These are phyloP conservation scores for Lojkania enalia DNA, from an alignment of 2,329 filamentous ascomycete species.

Conservation along the genomic window DNA sequence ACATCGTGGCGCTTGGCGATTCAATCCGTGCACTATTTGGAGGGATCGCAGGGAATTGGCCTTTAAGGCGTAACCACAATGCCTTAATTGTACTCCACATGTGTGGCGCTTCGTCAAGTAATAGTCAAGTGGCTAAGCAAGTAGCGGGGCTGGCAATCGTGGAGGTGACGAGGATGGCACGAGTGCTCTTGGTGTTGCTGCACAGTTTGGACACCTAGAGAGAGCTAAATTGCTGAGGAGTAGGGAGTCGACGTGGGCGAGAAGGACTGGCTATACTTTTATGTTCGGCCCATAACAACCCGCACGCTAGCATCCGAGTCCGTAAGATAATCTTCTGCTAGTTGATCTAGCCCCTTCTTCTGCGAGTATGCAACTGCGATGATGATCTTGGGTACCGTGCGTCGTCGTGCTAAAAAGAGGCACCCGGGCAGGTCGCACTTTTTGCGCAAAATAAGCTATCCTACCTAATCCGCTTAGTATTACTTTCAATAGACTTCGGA, in stretches of 20 bases:
- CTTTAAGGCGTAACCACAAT: not conserved
- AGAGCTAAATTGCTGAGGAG: no score
- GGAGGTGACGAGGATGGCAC: not conserved
- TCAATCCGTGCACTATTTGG: conserved; percentile 42
- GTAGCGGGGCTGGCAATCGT: no score
- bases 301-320: no score
- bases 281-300: not conserved
- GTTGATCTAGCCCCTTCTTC: no score
- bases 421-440: no score
- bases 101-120: not conserved
- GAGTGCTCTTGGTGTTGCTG: not conserved
- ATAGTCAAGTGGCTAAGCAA: not conserved
- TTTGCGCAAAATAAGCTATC: no score
- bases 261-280: not conserved
- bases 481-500: no score
- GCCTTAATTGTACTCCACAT: not conserved
- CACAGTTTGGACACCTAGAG: not conserved
- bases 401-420: no score
- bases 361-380: no score
- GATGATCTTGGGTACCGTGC: no score
- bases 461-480: no score
- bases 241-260: not conserved
- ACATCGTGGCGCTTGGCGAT: conserved; percentile 41
- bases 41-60: conserved; percentile 30
- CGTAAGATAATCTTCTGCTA: no score